Evolutionary conservation across 139 green algal genomes (phyloP).

Genomic region (Yamagishiella unicocca): DNA sequence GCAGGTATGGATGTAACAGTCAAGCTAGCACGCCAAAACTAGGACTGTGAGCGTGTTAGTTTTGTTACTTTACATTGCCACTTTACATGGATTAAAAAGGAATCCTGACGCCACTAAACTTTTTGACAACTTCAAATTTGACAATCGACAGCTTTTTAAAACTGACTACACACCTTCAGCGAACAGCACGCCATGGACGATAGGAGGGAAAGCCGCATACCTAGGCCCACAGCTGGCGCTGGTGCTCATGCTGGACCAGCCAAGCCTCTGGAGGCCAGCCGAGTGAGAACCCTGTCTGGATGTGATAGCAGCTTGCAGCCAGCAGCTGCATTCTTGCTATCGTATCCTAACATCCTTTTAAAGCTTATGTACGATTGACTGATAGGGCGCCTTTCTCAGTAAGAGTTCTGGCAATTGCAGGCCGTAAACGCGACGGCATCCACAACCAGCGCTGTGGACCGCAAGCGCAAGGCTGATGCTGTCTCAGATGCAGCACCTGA

Average conservation of each 20-base stretch:
- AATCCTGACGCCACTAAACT: neutral
- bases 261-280: slow-evolving; percentile 17
- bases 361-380: no score
- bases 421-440: neutral
- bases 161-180: neutral
- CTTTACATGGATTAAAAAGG: no score
- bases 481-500: slow-evolving; percentile 44
- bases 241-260: neutral
- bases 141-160: slow-evolving; percentile 18
- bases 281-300: no score
- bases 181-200: neutral
- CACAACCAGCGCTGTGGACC: slow-evolving; percentile 17
- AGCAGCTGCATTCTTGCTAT: no score
- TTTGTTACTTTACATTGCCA: no score
- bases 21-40: no score
- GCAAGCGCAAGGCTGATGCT: slow-evolving; percentile 50
- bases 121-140: neutral
- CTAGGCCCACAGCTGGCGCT: neutral
- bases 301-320: no score
- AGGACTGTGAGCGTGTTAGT: no score
- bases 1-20: no score
- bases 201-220: slow-evolving; percentile 31
- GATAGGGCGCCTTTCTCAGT: no score
- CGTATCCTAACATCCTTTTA: no score
- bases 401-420: no score